These are phyloP conservation scores for Wickerhamomyces sp. DNA, from an alignment of 1,139 yeast genomes.

Conservation along the genomic window DNA sequence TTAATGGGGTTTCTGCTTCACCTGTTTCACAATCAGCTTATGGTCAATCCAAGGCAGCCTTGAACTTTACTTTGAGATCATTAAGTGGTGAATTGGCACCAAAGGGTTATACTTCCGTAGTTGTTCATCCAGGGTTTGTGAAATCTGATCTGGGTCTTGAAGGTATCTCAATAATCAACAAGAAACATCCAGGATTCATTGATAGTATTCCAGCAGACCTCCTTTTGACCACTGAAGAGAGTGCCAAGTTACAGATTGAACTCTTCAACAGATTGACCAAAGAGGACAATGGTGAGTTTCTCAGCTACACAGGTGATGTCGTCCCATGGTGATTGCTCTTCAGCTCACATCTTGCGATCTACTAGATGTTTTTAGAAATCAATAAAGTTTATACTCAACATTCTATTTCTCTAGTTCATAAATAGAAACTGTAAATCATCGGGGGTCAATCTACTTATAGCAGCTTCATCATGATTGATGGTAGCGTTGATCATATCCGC, in stretches of 20 bases:
- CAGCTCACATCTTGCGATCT: no score
- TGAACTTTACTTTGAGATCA: slow-evolving; percentile 25
- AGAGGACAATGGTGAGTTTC: slow-evolving; percentile 6
- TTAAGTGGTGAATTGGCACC: slow-evolving; percentile 22
- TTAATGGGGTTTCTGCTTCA: slow-evolving; percentile 11
- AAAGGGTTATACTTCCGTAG: slow-evolving; percentile 24
- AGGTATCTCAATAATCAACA: neutral
- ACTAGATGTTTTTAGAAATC: no score
- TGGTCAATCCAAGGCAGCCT: slow-evolving; percentile 33
- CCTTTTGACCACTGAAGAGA: neutral
- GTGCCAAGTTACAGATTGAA: slow-evolving; percentile 1
- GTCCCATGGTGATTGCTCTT: no score
- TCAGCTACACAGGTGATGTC: slow-evolving; percentile 1
- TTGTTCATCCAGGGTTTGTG: slow-evolving; percentile 31
- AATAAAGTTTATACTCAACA: no score
- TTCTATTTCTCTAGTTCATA: slow-evolving; percentile 43
- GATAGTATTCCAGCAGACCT: neutral
- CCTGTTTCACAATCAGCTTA: slow-evolving; percentile 23
- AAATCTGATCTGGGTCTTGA: slow-evolving; percentile 25
- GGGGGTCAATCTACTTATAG: slow-evolving; percentile 81
- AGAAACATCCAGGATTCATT: neutral
- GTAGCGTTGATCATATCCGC: slow-evolving; percentile 98
- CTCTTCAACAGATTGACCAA: neutral
- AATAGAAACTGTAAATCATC: slow-evolving; percentile 93
- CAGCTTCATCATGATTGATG: slow-evolving; percentile 85